Conservation (phyloP, 2,329 filamentous ascomycete species). For the Dendrostoma leiphaemia region DNA sequence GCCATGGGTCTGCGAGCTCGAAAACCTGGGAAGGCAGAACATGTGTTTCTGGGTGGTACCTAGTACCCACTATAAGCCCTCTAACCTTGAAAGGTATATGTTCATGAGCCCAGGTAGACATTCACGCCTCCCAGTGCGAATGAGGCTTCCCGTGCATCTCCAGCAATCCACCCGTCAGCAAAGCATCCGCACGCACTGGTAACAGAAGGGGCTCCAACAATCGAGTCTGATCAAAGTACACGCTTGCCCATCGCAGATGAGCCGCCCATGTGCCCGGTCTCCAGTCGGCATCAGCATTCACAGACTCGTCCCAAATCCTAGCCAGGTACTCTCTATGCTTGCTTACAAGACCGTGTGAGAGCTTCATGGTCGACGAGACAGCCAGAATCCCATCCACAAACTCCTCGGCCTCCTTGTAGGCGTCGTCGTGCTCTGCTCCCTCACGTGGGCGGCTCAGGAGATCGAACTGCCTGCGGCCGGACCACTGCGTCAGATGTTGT, state of each 20-base stretch:
- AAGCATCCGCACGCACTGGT: neutral
- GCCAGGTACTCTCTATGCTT: neutral
- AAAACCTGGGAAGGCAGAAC: no score
- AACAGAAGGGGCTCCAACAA: neutral
- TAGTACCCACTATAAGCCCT: no score
- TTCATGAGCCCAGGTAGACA: no score
- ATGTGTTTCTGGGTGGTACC: no score
- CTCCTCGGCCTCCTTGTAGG: neutral
- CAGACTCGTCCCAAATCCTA: conserved; percentile 4
- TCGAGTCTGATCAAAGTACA: neutral
- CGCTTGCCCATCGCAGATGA: neutral
- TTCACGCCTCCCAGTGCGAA: neutral
- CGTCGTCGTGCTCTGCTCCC: neutral
- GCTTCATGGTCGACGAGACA: conserved; percentile 8
- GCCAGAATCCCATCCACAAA: conserved; percentile 14
- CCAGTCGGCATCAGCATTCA: neutral
- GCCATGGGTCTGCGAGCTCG: no score
- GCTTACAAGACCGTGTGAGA: conserved; percentile 2
- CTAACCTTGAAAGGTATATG: no score
- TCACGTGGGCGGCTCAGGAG: conserved; percentile 1
- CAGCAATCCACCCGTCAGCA: neutral
- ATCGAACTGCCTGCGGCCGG: conserved; percentile 2
- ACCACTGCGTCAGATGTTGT: neutral
- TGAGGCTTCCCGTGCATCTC: neutral
- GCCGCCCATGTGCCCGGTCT: conserved; percentile 1